These are phyloP conservation scores for Boletus rubroflammeus DNA, from an alignment of 768 basidiomycete species.

Conservation along the genomic window DNA sequence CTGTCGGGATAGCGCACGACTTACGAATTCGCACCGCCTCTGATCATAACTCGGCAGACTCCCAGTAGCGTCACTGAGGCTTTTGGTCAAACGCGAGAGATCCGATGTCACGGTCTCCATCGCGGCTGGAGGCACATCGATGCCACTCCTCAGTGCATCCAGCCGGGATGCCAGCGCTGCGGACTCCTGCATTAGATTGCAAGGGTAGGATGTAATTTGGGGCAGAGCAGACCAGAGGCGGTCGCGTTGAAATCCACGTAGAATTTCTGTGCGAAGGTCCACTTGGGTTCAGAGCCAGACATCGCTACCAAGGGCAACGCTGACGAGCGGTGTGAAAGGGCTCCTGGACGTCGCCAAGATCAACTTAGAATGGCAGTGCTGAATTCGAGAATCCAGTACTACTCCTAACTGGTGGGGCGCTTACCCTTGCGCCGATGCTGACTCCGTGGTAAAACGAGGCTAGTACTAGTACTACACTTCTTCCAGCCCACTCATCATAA, in stretches of 20 bases:
- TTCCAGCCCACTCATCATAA: not conserved
- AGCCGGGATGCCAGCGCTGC: slow-evolving; percentile 51
- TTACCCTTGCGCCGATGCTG: not conserved
- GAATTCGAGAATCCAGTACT: not conserved
- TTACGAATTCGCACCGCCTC: slow-evolving; percentile 63
- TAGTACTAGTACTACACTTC: not conserved
- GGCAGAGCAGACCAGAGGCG: slow-evolving; percentile 22
- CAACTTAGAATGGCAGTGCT: not conserved
- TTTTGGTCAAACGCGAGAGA: slow-evolving; percentile 57
- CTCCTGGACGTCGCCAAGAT: not conserved
- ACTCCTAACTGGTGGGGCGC: not conserved
- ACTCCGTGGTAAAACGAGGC: not conserved
- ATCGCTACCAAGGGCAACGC: slow-evolving; percentile 2
- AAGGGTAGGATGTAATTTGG: not conserved
- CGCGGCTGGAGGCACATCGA: slow-evolving; percentile 30
- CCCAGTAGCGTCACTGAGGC: slow-evolving; percentile 58
- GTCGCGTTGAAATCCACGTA: slow-evolving; percentile 20
- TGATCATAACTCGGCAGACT: slow-evolving; percentile 73
- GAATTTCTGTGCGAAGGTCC: slow-evolving; percentile 32
- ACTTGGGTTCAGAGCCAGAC: slow-evolving; percentile 21
- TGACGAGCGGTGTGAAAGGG: not conserved
- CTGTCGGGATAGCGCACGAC: slow-evolving; percentile 22
- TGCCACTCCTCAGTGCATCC: slow-evolving; percentile 34
- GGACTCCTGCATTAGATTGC: slow-evolving; percentile 13
- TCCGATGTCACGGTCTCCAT: slow-evolving; percentile 46